Evolutionary conservation across 2,329 filamentous ascomycete species (phyloP), one percentile per base, ranked within the genome.

Genomic region (Neoarthrinium moseri): DNA sequence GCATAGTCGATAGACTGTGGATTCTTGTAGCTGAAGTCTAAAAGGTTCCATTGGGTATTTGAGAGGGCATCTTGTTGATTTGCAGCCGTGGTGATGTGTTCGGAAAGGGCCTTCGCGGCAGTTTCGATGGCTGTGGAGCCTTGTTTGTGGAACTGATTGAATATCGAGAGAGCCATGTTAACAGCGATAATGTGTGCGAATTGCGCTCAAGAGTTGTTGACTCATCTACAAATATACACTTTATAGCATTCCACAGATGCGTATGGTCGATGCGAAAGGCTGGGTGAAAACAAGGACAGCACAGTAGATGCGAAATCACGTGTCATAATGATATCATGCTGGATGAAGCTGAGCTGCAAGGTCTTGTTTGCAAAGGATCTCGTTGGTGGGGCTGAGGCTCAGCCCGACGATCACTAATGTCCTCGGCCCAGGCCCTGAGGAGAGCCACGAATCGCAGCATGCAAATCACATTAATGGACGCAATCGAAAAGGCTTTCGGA

Each of bases 161-260:
- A 39, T 13, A 45, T 45, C 10, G 43, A 33, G 5, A 39, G 43
- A 6, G 43, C 43, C 35, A 39, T 39, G n/a, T 39, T 33, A 34
- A 5, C 11, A 11, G 24, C 27, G 22, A 26, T 12, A 18, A 10
- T 27, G 5, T 22, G 18, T 6, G 12, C 11, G 15, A 15, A 24
- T 37, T n/a, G 12, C 13, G n/a, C 5, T 37, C 23, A 18, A 24
- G 6, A 4, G 17, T 20, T n/a, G 10, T 21, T n/a, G 34, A 21
- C 2, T 11, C 13, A 20, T 23, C 5, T 17, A 1, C 12, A 5
- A 2, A 37, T 24, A 5, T n/a, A 12, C 20, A 5, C 20, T 20
- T 37, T 37, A 37, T 37, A 22, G n/a, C 6, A n/a, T 34, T 34
- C n/a, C 32, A 8, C 10, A 34, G n/a, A 2, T 34, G 15, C 20